A percentile compares a stretch with the other conserved stretches of the same genome.
Evolutionary conservation across 176 grass and related monocot genomes (phyloP).

Genomic region (Alopecurus myosuroides): DNA sequence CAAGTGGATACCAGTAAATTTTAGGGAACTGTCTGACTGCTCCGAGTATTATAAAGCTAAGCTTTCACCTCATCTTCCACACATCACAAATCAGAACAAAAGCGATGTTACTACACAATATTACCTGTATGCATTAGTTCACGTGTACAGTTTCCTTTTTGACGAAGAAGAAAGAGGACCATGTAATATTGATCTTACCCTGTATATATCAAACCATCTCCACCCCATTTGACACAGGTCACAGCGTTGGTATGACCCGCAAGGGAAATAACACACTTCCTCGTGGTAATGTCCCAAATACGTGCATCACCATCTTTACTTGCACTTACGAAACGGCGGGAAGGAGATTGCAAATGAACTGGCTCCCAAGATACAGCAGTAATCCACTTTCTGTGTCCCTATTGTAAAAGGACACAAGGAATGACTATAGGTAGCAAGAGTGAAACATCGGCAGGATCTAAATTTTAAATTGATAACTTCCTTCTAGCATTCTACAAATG

Average conservation of each 20-base stretch:
- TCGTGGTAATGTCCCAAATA: constrained; percentile 77
- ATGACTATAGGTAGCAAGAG: not conserved
- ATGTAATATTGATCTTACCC: constrained; percentile 45
- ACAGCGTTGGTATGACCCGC: constrained; percentile 83
- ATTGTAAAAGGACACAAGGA: not conserved
- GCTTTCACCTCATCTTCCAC: too few species aligned
- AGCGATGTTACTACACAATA: not conserved
- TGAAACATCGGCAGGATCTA: too few species aligned
- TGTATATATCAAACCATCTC: constrained; percentile 93
- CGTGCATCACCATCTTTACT: constrained; percentile 98
- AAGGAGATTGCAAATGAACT: constrained; percentile 86
- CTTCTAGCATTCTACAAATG: not conserved
- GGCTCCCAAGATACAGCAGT: constrained; percentile 96
- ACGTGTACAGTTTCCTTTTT: not conserved
- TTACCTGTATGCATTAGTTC: not conserved
- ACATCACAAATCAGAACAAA: too few species aligned
- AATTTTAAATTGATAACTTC: too few species aligned
- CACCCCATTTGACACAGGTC: constrained; percentile 98
- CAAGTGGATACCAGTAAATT: not conserved
- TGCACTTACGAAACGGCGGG: constrained; percentile 83
- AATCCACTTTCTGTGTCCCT: constrained; percentile 98
- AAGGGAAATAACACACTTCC: constrained; percentile 79
- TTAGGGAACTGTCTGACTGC: not conserved
- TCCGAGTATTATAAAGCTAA: too few species aligned
- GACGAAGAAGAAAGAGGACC: not conserved